A percentile compares a stretch with the other conserved stretches of the same genome.
phyloP scores from a whole-genome alignment of 805 yeast genomes.

The Starmerella bombi region DNA sequence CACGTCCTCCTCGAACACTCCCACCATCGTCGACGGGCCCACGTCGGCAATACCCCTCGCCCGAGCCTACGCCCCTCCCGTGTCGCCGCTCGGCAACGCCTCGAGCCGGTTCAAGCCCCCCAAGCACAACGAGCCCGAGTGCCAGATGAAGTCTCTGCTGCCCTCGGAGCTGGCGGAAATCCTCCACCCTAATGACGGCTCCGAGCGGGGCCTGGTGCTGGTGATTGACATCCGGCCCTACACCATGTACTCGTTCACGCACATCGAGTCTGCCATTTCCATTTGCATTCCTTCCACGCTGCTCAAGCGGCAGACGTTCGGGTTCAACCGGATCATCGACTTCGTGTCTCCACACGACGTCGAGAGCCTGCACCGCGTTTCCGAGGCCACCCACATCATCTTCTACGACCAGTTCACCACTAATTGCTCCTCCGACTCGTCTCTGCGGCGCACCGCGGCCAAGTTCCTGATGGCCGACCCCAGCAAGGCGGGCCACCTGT shows the following conservation, averaged over 20 bases:
- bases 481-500: slow-evolving; percentile 4
- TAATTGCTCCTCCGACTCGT: slow-evolving; percentile 4
- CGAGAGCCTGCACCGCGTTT: slow-evolving; percentile 19
- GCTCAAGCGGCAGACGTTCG: slow-evolving; percentile 60
- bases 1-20: no score
- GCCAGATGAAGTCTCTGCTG: slow-evolving; percentile 4
- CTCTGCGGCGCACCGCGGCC: slow-evolving; percentile 17
- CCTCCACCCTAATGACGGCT: slow-evolving; percentile 1
- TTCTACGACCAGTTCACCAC: slow-evolving; percentile 21
- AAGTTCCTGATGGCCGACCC: slow-evolving; percentile 15
- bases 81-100: neutral
- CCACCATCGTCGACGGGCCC: no score
- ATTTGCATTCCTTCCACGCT: slow-evolving; percentile 84
- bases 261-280: slow-evolving; percentile 50
- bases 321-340: slow-evolving; percentile 32
- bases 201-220: slow-evolving; percentile 25
- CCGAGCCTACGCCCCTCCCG: neutral
- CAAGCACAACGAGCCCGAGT: neutral
- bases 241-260: slow-evolving; percentile 51
- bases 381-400: slow-evolving; percentile 9
- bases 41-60: neutral
- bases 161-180: slow-evolving; percentile 7
- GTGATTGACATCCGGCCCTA: slow-evolving; percentile 71
- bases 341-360: slow-evolving; percentile 28
- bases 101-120: slow-evolving; percentile 6